phyloP scores from a whole-genome alignment of 106 monocot genomes.

The Acanthochlamys bracteata region DNA sequence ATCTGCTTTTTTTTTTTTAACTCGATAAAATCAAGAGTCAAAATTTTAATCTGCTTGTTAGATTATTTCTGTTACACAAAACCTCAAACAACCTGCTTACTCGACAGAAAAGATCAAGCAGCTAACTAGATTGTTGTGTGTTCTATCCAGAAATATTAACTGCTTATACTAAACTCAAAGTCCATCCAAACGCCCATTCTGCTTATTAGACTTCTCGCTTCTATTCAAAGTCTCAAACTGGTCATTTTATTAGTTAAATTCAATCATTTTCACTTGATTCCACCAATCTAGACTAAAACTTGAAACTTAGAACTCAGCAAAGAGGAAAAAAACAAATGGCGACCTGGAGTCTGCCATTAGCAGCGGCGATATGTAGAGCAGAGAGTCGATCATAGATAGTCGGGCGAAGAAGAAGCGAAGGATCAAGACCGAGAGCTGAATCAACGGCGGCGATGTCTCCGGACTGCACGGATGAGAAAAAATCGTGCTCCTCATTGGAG shows the following conservation, averaged over 20 bases:
- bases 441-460: not conserved
- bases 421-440: not conserved
- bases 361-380: slow-evolving; percentile 14
- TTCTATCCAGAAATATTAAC: too few relatives aligned
- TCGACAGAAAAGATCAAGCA: too few relatives aligned
- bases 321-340: not conserved
- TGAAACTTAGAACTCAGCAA: not conserved
- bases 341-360: slow-evolving; percentile 17
- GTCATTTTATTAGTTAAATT: not conserved
- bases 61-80: too few relatives aligned
- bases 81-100: too few relatives aligned
- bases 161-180: too few relatives aligned
- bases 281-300: not conserved
- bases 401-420: slow-evolving; percentile 2
- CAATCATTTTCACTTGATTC: too few relatives aligned
- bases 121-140: too few relatives aligned
- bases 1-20: not conserved
- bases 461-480: slow-evolving; percentile 9
- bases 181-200: too few relatives aligned
- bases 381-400: slow-evolving; percentile 15
- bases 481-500: slow-evolving; percentile 1
- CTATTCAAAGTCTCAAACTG: not conserved
- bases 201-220: too few relatives aligned
- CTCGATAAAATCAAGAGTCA: too few relatives aligned
- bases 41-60: too few relatives aligned